phyloP scores from a whole-genome alignment of 225 moss, liverwort and hornwort species.

The Polytrichum formosum region DNA sequence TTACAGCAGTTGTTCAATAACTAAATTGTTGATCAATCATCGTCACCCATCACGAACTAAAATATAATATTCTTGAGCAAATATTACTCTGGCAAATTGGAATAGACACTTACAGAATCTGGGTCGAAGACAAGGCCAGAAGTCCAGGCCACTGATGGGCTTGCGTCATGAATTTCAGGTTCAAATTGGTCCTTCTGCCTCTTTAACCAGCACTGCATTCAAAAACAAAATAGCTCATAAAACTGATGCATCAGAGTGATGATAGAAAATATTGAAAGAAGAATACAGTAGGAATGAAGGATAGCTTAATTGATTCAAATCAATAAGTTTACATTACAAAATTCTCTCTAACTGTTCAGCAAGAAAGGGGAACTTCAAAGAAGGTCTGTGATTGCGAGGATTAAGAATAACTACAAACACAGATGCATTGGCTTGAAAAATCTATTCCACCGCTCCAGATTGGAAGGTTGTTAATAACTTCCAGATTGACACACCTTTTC shows the following conservation, averaged over 20 bases:
- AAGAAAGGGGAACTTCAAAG: too few relatives aligned
- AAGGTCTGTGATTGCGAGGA: too few relatives aligned
- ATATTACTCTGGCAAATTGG: background rate
- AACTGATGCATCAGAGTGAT: background rate
- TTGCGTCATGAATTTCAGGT: slow-evolving; percentile 66
- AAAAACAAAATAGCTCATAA: background rate
- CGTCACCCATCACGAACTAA: too few relatives aligned
- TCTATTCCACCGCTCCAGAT: slow-evolving; percentile 1
- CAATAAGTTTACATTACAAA: too few relatives aligned
- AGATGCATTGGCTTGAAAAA: background rate
- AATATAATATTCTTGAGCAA: too few relatives aligned
- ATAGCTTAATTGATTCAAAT: too few relatives aligned
- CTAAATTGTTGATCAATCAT: too few relatives aligned
- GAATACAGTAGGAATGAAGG: too few relatives aligned
- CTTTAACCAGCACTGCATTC: slow-evolving; percentile 92
- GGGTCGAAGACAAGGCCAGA: slow-evolving; percentile 62
- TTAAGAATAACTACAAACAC: slow-evolving; percentile 1
- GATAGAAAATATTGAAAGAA: too few relatives aligned
- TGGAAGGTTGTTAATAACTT: background rate
- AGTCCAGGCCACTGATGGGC: slow-evolving; percentile 68
- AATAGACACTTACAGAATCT: slow-evolving; percentile 40
- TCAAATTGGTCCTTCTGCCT: slow-evolving; percentile 68
- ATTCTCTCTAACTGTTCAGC: too few relatives aligned
- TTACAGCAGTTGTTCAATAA: too few relatives aligned
- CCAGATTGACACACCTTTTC: background rate